Evolutionary conservation across 2,329 filamentous ascomycete genomes (phyloP).

Genomic region (Penicillium sp.): DNA sequence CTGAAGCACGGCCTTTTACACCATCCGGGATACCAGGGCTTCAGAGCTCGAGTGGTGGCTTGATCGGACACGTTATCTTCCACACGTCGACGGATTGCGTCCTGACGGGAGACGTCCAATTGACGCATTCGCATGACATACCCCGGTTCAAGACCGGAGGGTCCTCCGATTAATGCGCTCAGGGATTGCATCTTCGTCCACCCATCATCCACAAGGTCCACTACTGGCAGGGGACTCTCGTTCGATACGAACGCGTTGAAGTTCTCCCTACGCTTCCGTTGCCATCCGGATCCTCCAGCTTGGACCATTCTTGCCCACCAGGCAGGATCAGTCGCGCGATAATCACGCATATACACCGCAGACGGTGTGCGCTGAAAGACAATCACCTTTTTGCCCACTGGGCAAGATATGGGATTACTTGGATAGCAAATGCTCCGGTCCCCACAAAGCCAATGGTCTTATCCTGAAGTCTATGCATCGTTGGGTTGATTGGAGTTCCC

Average conservation of each 20-base stretch:
- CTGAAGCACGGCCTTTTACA: slow-evolving; percentile 66
- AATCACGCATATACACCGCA: slow-evolving; percentile 34
- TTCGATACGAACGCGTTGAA: slow-evolving; percentile 28
- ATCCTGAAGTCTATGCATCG: slow-evolving; percentile 45
- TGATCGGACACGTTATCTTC: slow-evolving; percentile 55
- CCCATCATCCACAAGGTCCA: slow-evolving; percentile 29
- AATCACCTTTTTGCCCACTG: slow-evolving; percentile 33
- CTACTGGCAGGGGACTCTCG: neutral
- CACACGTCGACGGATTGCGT: slow-evolving; percentile 49
- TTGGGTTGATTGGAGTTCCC: slow-evolving; percentile 36
- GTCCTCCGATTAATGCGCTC: slow-evolving; percentile 15
- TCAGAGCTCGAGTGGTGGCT: slow-evolving; percentile 53
- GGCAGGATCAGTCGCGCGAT: slow-evolving; percentile 22
- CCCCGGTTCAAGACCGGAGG: slow-evolving; percentile 19
- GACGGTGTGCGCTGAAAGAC: slow-evolving; percentile 48
- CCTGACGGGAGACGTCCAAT: slow-evolving; percentile 45
- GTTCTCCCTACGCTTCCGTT: slow-evolving; percentile 28
- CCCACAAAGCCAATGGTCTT: slow-evolving; percentile 47
- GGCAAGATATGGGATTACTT: slow-evolving; percentile 43
- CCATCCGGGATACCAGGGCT: slow-evolving; percentile 61
- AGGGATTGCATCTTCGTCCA: slow-evolving; percentile 24
- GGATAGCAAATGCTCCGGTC: slow-evolving; percentile 47
- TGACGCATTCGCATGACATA: slow-evolving; percentile 25
- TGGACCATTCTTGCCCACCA: slow-evolving; percentile 3
- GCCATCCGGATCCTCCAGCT: slow-evolving; percentile 22